A percentile compares a stretch with the other conserved stretches of the same genome.
Evolutionary conservation across 192 early-diverging fungal species (phyloP).

Genomic region (Backusella morwellensis): DNA sequence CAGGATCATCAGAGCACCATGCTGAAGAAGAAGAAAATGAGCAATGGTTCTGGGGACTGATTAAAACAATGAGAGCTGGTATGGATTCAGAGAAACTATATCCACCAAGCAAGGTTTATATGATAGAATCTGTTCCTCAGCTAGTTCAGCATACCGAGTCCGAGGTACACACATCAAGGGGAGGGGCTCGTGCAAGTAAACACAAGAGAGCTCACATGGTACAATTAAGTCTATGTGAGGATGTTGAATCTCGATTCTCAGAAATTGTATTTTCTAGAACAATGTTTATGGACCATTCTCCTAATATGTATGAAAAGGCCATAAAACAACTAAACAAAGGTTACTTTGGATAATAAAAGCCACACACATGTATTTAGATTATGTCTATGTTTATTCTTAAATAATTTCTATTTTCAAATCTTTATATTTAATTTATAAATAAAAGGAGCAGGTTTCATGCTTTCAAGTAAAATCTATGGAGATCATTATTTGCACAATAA

Average conservation of each 20-base stretch:
- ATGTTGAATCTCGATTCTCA: slow-evolving; percentile 74
- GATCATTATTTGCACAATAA: too few species aligned
- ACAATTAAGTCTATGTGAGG: slow-evolving; percentile 62
- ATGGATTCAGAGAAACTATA: slow-evolving; percentile 87
- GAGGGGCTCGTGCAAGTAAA: slow-evolving; percentile 24
- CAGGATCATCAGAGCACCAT: slow-evolving; percentile 1
- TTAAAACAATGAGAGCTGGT: slow-evolving; percentile 78
- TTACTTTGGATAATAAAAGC: slow-evolving; percentile 20
- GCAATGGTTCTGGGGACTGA: slow-evolving; percentile 81
- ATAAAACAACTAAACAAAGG: slow-evolving; percentile 31
- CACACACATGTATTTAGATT: background rate
- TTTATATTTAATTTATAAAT: too few species aligned
- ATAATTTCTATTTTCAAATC: background rate
- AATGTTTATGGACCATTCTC: slow-evolving; percentile 80
- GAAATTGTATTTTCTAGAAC: slow-evolving; percentile 76
- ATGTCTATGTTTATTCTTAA: background rate
- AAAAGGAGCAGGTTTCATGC: too few species aligned
- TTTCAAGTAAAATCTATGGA: too few species aligned
- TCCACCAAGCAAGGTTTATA: slow-evolving; percentile 73
- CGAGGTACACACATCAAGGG: slow-evolving; percentile 15
- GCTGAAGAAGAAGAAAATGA: slow-evolving; percentile 48
- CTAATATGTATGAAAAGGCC: slow-evolving; percentile 65
- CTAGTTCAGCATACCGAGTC: slow-evolving; percentile 34
- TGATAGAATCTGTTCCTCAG: slow-evolving; percentile 53
- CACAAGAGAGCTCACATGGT: slow-evolving; percentile 48